Evolutionary conservation across 352 stramenopile species (phyloP), one percentile per base, ranked within the genome.

Genomic region (Pilasporangium apinafurcum): DNA sequence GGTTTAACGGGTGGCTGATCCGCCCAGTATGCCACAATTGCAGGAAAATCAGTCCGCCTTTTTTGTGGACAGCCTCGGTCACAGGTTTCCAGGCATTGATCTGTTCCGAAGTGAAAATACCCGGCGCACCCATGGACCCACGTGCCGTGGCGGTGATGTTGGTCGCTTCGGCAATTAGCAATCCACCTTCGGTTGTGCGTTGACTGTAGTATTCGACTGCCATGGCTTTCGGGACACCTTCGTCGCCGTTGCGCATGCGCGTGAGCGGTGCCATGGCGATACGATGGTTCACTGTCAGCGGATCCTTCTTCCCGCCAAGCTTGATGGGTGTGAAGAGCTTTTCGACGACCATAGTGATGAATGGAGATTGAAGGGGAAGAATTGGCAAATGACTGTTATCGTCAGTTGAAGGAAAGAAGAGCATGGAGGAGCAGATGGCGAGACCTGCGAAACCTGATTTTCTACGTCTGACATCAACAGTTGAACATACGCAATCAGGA

Each of bases 1-100:
- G 64, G 39, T 62, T 65, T n/a, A 41, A 56, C 8, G 62, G 57
- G 51, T 95, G 78, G 8, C 62, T 44, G 29, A 60, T 41, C 21
- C 79, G 60, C 13, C 81, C 83, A 12, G 65, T 61, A 50, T 95
- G 81, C 78, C 78, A 92, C 10, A 94, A 48, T 55, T 94, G 81
- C 24, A 65, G 21, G 46, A 68, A 83, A 35, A 92, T 90, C 14
- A 58, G 53, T 28, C 64, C 67, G 27, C 56, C 62, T 29, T 84
- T 79, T 9, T 45, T 54, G 45, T 94, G 82, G 13, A 93, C 78
- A 2, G 51, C 37, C 27, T 87, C 66, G 0, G 37, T 62, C 10
- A 82, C 40, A 29, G 42, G 22, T 33, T 82, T 79, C 68, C 68
- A 82, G 6, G 18, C 53, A 8, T 59, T 31, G 35, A 60, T 33